Conservation (phyloP, 345 rosid species). For the Hibiscus tridactylites region DNA sequence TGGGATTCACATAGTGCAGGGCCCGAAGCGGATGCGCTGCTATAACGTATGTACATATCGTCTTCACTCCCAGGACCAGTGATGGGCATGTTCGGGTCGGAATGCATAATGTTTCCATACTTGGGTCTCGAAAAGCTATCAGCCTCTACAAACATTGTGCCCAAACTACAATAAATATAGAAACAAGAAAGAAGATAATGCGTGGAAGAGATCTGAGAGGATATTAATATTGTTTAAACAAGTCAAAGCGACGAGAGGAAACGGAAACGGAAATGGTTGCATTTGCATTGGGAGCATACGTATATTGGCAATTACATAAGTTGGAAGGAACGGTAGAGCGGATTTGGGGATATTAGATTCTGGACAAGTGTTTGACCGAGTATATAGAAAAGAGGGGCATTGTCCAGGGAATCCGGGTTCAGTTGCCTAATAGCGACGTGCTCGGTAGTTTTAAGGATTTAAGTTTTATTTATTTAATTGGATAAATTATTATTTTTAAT, state of each 20-base stretch:
- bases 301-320: background rate
- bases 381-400: background rate
- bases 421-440: background rate
- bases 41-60: conserved; percentile 43
- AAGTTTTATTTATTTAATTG: background rate
- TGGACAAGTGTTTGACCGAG: background rate
- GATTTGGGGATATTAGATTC: background rate
- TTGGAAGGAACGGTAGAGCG: background rate
- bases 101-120: conserved; percentile 25
- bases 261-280: background rate
- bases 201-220: background rate
- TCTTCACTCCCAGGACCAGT: conserved; percentile 24
- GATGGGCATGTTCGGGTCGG: conserved; percentile 40
- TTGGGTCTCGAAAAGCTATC: conserved; percentile 16
- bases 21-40: conserved; percentile 61
- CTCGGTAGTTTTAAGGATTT: background rate
- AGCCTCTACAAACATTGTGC: conserved; percentile 27
- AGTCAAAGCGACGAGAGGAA: background rate
- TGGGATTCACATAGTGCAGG: conserved; percentile 35
- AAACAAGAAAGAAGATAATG: background rate
- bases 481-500: background rate
- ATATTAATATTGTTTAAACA: background rate
- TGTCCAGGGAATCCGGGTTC: background rate
- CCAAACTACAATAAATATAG: background rate
- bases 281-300: background rate